phyloP scores from a whole-genome alignment of 352 stramenopile species.

The Pythium chondricola region DNA sequence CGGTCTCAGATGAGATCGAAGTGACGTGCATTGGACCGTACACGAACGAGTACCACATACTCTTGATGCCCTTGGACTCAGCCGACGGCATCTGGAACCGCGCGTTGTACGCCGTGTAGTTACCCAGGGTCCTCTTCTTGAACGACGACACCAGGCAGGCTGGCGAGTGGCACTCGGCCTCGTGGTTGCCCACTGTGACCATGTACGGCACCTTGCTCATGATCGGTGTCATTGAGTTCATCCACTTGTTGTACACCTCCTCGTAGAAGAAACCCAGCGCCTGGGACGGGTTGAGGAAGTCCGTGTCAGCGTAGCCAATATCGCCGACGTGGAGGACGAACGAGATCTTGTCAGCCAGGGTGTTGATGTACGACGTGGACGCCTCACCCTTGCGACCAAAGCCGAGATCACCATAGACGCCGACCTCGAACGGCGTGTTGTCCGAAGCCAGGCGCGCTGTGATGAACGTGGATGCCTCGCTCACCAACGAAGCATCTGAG shows the following conservation, averaged over 20 bases:
- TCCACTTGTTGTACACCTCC: conserved; percentile 54
- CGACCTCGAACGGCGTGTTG: conserved; percentile 30
- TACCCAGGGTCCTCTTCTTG: conserved; percentile 29
- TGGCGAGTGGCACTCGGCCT: conserved; percentile 34
- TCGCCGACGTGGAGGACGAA: conserved; percentile 27
- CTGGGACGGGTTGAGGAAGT: conserved; percentile 17
- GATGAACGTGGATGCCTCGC: conserved; percentile 22
- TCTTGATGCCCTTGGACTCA: conserved; percentile 26
- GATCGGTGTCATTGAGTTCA: conserved; percentile 34
- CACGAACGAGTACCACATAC: conserved; percentile 44
- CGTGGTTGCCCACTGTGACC: conserved; percentile 59
- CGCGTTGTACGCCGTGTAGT: conserved; percentile 55
- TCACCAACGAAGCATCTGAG: neutral
- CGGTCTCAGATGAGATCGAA: conserved; percentile 54
- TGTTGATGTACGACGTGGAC: conserved; percentile 10
- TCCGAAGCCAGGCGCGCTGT: conserved; percentile 24
- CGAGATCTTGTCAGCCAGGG: conserved; percentile 11
- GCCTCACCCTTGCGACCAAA: conserved; percentile 25
- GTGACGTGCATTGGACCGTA: conserved; percentile 53
- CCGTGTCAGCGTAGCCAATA: conserved; percentile 27
- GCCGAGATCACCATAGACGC: conserved; percentile 47
- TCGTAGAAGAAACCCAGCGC: conserved; percentile 26
- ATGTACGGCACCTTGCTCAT: conserved; percentile 51
- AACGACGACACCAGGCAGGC: conserved; percentile 19
- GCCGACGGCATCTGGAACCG: conserved; percentile 33